Percentiles rank a stretch among this genome's conserved stretches.
phyloP scores from a whole-genome alignment of 2,329 filamentous ascomycete species.

The Beauveria sp. region DNA sequence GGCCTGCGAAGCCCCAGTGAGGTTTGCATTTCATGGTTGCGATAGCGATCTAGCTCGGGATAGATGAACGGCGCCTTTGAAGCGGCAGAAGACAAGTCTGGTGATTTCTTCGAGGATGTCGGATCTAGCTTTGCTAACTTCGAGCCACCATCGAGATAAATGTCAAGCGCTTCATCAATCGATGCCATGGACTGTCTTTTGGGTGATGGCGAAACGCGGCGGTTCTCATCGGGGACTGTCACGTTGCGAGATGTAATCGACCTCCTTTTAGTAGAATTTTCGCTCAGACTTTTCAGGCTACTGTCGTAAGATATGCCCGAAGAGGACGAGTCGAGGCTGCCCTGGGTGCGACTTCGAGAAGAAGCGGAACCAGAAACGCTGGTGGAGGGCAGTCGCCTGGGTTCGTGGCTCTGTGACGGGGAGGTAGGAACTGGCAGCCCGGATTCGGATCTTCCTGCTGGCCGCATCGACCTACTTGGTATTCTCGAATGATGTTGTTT shows the following conservation, averaged over 20 bases:
- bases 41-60: constrained; percentile 56
- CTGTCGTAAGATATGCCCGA: constrained; percentile 28
- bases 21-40: constrained; percentile 34
- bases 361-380: constrained; percentile 28
- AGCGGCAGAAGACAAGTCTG: constrained; percentile 31
- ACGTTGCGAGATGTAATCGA: constrained; percentile 36
- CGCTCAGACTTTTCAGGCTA: constrained; percentile 25
- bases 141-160: constrained; percentile 18
- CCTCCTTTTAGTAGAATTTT: constrained; percentile 43
- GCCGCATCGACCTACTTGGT: not conserved
- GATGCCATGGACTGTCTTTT: constrained; percentile 6
- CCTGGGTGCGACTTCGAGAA: constrained; percentile 24
- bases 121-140: constrained; percentile 34
- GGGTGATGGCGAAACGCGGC: not conserved
- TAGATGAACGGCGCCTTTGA: constrained; percentile 41
- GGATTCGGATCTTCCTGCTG: not conserved
- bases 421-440: not conserved
- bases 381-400: constrained; percentile 34
- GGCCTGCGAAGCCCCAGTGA: constrained; percentile 23
- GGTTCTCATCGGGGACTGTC: constrained; percentile 21
- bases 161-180: constrained; percentile 1
- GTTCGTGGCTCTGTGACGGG: constrained; percentile 27
- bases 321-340: constrained; percentile 26
- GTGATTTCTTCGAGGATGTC: constrained; percentile 32
- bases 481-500: constrained; percentile 4